Evolutionary conservation across 1,284 basidiomycete genomes (phyloP), one percentile per base, ranked within the genome.

Genomic region (Microbotryomycetes sp.): DNA sequence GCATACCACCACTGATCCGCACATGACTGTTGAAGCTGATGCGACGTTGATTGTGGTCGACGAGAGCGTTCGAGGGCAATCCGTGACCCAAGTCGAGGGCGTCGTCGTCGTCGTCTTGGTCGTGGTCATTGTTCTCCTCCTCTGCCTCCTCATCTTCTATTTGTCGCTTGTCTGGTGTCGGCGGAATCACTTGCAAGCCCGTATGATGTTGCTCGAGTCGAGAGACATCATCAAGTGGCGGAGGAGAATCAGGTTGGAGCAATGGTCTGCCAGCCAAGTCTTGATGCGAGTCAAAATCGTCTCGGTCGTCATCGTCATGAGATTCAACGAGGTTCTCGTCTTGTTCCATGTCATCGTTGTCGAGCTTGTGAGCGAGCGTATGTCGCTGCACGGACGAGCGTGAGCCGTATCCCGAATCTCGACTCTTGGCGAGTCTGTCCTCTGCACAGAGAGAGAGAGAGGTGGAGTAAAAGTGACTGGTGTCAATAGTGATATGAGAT

Each of bases 21-120:
- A 65, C 64, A 7, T 60, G 59, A 14, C 57, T 46, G 51, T 45
- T 49, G 54, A 65, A 65, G 47, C 47, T 59, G 60, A 65, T 65
- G 5, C 63, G 56, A 15, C 53, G 54, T n/a, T n/a, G n/a, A 6
- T 49, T 28, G 7, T 5, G 15, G 51, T 31, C n/a, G 2, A 4
- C 23, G 12, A 50, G 19, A 16, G 14, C 12, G 49, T 46, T 31
- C 16, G 49, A 1, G n/a, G 59, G 29, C 6, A 48, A 42, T 22
- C 55, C 36, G 53, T 19, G 22, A 4, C 42, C 42, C 15, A 48
- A 15, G 6, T 25, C 31, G 0, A 30, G 42, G 3, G 12, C 45
- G 14, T 42, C 49, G 5, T 36, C 56, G 1, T 63, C 64, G 6
- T 60, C 56, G 4, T 59, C 60, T 12, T 57, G 29, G 0, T 54